These are phyloP conservation scores for Tympanopsis confertula DNA, from an alignment of 2,329 filamentous ascomycete genomes.

Conservation along the genomic window DNA sequence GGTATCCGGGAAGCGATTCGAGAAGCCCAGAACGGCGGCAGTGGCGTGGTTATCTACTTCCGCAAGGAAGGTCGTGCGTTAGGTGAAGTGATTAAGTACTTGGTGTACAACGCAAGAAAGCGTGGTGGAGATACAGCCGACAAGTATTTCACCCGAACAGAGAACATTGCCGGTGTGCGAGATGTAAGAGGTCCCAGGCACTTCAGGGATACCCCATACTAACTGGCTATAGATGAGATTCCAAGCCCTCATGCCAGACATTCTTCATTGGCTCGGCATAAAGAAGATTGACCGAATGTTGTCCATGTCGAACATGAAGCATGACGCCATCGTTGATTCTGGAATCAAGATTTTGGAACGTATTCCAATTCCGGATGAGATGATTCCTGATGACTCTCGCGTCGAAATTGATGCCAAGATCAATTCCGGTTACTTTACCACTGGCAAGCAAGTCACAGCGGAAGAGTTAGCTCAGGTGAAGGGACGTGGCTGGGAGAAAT, in stretches of 20 bases:
- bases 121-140: conserved; percentile 69
- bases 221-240: conserved; percentile 64
- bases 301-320: conserved; percentile 85
- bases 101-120: conserved; percentile 71
- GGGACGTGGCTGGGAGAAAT: conserved; percentile 1
- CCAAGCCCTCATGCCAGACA: conserved; percentile 95
- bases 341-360: conserved; percentile 80
- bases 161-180: conserved; percentile 95
- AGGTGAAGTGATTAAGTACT: conserved; percentile 89
- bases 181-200: conserved; percentile 21
- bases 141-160: conserved; percentile 94
- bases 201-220: conserved; percentile 5
- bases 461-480: background rate
- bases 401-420: conserved; percentile 99
- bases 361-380: conserved; percentile 81
- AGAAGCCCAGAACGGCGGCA: conserved; percentile 86
- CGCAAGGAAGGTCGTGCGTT: conserved; percentile 90
- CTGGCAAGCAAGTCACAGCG: conserved; percentile 2
- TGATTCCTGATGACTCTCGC: conserved; percentile 86
- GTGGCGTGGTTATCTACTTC: conserved; percentile 96
- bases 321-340: conserved; percentile 77
- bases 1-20: conserved; percentile 96
- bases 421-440: conserved; percentile 60
- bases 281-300: conserved; percentile 98
- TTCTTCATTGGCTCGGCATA: conserved; percentile 95